A percentile compares a stretch with the other conserved stretches of the same genome.
These are phyloP conservation scores for Aspergillus viridinutans DNA, from an alignment of 2,329 filamentous ascomycete species.

Conservation along the genomic window DNA sequence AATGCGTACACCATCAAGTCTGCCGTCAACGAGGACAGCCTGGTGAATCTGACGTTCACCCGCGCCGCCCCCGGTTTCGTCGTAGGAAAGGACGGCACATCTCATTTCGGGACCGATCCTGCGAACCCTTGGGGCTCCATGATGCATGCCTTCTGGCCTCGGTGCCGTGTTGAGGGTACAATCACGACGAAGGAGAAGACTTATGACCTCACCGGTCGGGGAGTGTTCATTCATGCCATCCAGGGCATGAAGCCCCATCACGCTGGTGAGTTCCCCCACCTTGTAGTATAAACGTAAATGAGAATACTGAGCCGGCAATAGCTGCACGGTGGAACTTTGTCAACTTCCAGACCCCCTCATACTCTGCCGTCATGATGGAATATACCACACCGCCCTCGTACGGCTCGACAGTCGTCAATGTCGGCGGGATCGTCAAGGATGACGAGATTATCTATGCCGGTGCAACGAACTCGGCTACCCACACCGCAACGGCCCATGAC, in stretches of 20 bases:
- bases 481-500: conserved; percentile 68
- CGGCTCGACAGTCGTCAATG: conserved; percentile 74
- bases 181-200: conserved; percentile 79
- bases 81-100: conserved; percentile 77
- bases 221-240: conserved; percentile 76
- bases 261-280: conserved; percentile 54
- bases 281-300: neutral
- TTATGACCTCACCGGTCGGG: conserved; percentile 75
- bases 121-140: conserved; percentile 85
- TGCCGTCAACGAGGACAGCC: conserved; percentile 69
- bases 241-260: conserved; percentile 99
- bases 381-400: conserved; percentile 93
- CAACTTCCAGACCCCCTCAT: conserved; percentile 81
- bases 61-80: conserved; percentile 75
- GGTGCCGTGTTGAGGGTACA: conserved; percentile 74
- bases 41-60: conserved; percentile 82
- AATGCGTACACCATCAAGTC: conserved; percentile 85
- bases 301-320: conserved; percentile 21
- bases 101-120: conserved; percentile 80
- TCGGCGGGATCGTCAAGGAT: conserved; percentile 78
- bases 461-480: conserved; percentile 59
- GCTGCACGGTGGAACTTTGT: conserved; percentile 89
- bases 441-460: conserved; percentile 74
- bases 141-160: conserved; percentile 91
- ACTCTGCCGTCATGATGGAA: conserved; percentile 92